Conservation (phyloP, 768 basidiomycete species). For the Agaricus blazei region DNA sequence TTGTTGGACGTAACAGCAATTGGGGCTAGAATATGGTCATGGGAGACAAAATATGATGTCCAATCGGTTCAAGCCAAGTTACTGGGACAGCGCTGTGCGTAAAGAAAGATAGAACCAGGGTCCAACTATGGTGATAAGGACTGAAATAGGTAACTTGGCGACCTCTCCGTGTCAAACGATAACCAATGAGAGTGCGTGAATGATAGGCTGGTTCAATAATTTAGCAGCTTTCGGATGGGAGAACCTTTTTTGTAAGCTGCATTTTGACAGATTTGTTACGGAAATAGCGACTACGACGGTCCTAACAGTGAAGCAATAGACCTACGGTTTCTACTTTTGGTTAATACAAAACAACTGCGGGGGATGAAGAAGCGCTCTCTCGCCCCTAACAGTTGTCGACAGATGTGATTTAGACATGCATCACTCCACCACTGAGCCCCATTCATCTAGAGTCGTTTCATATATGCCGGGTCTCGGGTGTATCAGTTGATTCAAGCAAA, state of each 20-base stretch:
- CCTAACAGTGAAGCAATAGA: background rate
- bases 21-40: background rate
- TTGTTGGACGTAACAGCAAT: background rate
- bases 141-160: background rate
- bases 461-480: background rate
- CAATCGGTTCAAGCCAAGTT: background rate
- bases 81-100: background rate
- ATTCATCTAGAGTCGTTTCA: background rate
- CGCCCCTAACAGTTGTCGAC: background rate
- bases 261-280: conserved; percentile 2
- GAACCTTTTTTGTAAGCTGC: conserved; percentile 1
- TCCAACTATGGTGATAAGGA: background rate
- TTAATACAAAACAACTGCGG: no score
- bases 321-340: background rate
- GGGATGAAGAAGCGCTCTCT: background rate
- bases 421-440: background rate
- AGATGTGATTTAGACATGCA: background rate
- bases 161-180: background rate
- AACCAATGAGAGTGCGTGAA: background rate
- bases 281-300: conserved; percentile 1
- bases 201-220: background rate
- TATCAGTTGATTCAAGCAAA: background rate
- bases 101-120: background rate
- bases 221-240: background rate
- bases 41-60: background rate